These are phyloP conservation scores for Suhomyces atakaporum DNA, from an alignment of 1,139 yeast genomes.

Conservation along the genomic window DNA sequence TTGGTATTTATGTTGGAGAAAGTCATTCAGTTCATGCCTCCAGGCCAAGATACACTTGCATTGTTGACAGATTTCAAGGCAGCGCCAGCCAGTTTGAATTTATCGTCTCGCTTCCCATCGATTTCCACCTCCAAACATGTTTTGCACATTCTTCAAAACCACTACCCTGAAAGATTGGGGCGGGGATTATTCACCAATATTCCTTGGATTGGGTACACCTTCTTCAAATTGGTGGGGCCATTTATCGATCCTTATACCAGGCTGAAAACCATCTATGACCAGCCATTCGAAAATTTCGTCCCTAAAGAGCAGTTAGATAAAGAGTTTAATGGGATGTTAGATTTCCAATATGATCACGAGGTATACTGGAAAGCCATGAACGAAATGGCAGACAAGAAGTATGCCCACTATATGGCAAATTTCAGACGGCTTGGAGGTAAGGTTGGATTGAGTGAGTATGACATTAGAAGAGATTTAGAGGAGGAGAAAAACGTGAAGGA, in stretches of 20 bases:
- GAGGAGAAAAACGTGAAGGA: background rate
- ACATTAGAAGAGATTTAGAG: conserved; percentile 17
- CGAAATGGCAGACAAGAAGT: conserved; percentile 40
- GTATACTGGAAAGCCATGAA: conserved; percentile 49
- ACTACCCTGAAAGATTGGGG: conserved; percentile 61
- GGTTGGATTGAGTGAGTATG: conserved; percentile 49
- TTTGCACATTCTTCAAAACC: conserved; percentile 83
- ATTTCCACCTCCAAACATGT: conserved; percentile 63
- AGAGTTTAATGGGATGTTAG: conserved; percentile 46
- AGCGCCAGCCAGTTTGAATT: conserved; percentile 43
- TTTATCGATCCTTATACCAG: conserved; percentile 53
- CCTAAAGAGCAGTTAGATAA: conserved; percentile 49
- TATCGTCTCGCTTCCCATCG: conserved; percentile 46
- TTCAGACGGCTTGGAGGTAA: conserved; percentile 42
- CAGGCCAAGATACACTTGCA: conserved; percentile 92
- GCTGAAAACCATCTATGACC: conserved; percentile 51
- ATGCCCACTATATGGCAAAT: conserved; percentile 36
- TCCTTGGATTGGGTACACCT: conserved; percentile 52
- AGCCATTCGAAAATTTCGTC: conserved; percentile 48
- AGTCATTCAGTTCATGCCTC: conserved; percentile 90
- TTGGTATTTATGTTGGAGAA: conserved; percentile 89
- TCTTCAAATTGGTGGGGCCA: conserved; percentile 49
- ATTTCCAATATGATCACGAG: conserved; percentile 46
- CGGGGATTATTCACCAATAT: conserved; percentile 49
- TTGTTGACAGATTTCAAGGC: conserved; percentile 85